These are phyloP conservation scores for Sequoia sempervirens DNA, from an alignment of 75 land plant genomes.

Conservation along the genomic window DNA sequence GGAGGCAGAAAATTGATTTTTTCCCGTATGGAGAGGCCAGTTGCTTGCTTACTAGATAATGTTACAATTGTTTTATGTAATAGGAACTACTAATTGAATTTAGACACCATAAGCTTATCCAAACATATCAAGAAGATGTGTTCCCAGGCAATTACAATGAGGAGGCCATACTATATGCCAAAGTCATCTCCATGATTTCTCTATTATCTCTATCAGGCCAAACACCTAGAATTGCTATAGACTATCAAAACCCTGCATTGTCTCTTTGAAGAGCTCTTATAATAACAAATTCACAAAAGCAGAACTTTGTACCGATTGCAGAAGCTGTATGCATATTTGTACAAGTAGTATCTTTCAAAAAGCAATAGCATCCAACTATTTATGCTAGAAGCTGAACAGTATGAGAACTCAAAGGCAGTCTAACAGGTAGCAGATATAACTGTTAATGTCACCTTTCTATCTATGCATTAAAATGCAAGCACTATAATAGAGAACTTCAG, in stretches of 20 bases:
- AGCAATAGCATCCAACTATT: not conserved
- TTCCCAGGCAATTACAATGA: not conserved
- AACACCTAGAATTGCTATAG: not conserved
- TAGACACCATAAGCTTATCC: not conserved
- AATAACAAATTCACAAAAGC: not conserved
- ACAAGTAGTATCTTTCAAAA: not conserved
- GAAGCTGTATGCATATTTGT: not conserved
- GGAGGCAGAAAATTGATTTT: not conserved
- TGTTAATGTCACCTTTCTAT: not conserved
- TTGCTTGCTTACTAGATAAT: not conserved
- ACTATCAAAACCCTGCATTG: not conserved
- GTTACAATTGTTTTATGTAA: not conserved
- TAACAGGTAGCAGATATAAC: too few relatives aligned
- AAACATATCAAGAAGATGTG: not conserved
- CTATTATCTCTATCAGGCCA: not conserved
- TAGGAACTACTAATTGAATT: not conserved
- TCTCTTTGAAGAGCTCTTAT: not conserved
- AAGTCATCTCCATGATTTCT: not conserved
- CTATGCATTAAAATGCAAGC: not conserved
- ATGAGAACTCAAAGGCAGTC: not conserved
- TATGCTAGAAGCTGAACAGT: not conserved
- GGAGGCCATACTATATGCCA: not conserved
- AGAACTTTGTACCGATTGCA: not conserved
- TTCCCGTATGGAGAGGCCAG: not conserved
- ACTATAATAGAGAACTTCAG: not conserved